These are phyloP conservation scores for Lasiodiplodia gonubiensis DNA, from an alignment of 2,329 filamentous ascomycete genomes.

Conservation along the genomic window DNA sequence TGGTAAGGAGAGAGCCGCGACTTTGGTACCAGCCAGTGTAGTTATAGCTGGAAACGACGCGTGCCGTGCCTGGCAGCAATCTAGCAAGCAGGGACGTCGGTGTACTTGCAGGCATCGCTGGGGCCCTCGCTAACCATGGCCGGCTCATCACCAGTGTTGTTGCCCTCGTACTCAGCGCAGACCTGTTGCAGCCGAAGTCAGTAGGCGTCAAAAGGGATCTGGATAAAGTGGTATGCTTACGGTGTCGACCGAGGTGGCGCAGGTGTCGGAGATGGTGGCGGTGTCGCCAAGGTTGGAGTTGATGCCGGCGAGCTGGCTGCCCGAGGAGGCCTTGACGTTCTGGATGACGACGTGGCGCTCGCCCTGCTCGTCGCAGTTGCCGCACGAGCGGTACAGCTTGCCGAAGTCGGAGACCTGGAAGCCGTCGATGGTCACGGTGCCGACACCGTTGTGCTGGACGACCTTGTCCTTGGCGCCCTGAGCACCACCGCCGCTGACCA, in stretches of 20 bases:
- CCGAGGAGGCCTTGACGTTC: slow-evolving; percentile 16
- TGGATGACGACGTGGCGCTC: slow-evolving; percentile 44
- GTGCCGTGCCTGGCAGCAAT: background rate
- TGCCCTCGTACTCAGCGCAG: slow-evolving; percentile 44
- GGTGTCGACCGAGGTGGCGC: slow-evolving; percentile 41
- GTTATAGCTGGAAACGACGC: background rate
- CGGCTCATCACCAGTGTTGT: slow-evolving; percentile 44
- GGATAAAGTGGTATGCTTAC: slow-evolving; percentile 36
- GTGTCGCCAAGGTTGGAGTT: slow-evolving; percentile 53
- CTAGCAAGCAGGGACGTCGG: slow-evolving; percentile 20
- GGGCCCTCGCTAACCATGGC: slow-evolving; percentile 39
- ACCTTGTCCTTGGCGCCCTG: slow-evolving; percentile 40
- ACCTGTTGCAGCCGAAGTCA: slow-evolving; percentile 33
- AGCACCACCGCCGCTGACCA: slow-evolving; percentile 39
- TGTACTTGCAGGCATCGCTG: slow-evolving; percentile 41
- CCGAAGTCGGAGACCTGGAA: slow-evolving; percentile 39
- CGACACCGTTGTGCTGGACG: slow-evolving; percentile 43
- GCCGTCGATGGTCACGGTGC: slow-evolving; percentile 42
- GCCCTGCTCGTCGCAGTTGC: slow-evolving; percentile 55
- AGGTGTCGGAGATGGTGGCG: slow-evolving; percentile 25
- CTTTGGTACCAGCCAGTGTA: background rate
- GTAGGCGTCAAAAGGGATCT: background rate
- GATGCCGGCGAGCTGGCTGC: slow-evolving; percentile 30
- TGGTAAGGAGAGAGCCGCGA: background rate
- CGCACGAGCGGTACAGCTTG: slow-evolving; percentile 36